Base-by-base conservation (phyloP, 208 protist species). In the Leishmania martiniquensis region DNA sequence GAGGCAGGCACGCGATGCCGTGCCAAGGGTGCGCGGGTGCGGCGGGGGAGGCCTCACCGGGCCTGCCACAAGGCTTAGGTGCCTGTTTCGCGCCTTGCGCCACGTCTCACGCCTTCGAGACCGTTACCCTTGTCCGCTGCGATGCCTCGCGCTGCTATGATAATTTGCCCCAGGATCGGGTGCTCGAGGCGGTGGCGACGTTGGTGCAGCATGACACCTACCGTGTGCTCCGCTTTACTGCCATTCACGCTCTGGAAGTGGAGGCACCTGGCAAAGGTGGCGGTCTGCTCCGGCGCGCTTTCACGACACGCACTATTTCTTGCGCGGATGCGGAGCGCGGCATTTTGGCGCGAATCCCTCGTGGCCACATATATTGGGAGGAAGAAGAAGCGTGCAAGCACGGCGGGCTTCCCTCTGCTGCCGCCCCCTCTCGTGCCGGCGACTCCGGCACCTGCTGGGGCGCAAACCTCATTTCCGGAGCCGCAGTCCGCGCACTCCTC, bases 131-230 rank as follows among this genome's bases (percentile, higher is more conserved):
- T 22, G 70, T 83, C 9, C 92, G 89, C 51, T 84, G 85, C 22
- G 92, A 96, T 67, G 92, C 87, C 2, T 72, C 85, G 10, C 83
- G 87, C 34, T 96, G 92, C 75, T 96, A 92, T 47, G 90, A 96
- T 55, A 80, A 76, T n/a, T 77, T 96, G 51, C 90, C 85, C 7
- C 92, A 96, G 68, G 68, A 62, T 17, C 84, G 79, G n/a, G 86
- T 93, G 29, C 75, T 90, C 76, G 62, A 51, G 47, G 78, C 63
- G 5, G 81, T 92, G 25, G 39, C 81, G 20, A 34, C 69, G 2
- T 79, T 96, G 57, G 52, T 94, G 37, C 17, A 54, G 25, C 87
- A 94, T 75, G 84, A 87, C 6, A 32, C 59, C 29, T 96, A 96
- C 76, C 77, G 87, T 57, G 62, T 81, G 22, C 54, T 93, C 17